Evolutionary conservation across 2,329 filamentous ascomycete genomes (phyloP).

Genomic region (Pseudogymnoascus sp.): DNA sequence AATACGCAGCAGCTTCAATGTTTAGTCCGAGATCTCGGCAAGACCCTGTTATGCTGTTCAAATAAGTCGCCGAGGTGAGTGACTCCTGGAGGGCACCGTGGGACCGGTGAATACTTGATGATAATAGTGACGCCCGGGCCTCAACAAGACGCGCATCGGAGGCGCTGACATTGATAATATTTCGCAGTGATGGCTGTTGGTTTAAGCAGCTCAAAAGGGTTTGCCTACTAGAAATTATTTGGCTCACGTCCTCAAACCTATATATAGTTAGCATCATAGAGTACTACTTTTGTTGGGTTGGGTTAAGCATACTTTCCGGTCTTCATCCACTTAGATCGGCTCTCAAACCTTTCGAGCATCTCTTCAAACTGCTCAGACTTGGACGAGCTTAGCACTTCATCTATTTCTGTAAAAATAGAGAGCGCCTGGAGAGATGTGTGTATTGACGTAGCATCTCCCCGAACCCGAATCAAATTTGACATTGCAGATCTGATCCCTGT

Average conservation of each 20-base stretch:
- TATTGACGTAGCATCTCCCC: slow-evolving; percentile 43
- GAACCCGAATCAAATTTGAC: slow-evolving; percentile 43
- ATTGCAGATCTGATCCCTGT: slow-evolving; percentile 56
- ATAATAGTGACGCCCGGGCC: slow-evolving; percentile 66
- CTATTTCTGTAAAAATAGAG: slow-evolving; percentile 71
- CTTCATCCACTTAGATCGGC: slow-evolving; percentile 70
- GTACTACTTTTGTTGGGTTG: slow-evolving; percentile 15
- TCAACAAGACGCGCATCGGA: slow-evolving; percentile 63
- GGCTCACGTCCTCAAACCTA: slow-evolving; percentile 69
- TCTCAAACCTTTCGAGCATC: slow-evolving; percentile 55
- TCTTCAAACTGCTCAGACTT: slow-evolving; percentile 53
- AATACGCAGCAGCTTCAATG: slow-evolving; percentile 67
- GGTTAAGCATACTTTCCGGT: slow-evolving; percentile 59
- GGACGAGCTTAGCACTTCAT: slow-evolving; percentile 61
- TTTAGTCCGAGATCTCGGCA: slow-evolving; percentile 65
- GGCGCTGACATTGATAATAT: slow-evolving; percentile 51
- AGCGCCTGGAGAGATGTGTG: slow-evolving; percentile 53
- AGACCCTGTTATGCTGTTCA: slow-evolving; percentile 67
- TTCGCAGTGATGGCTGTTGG: slow-evolving; percentile 56
- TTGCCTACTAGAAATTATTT: slow-evolving; percentile 74
- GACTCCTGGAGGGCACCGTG: slow-evolving; percentile 82
- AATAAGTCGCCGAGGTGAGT: slow-evolving; percentile 71
- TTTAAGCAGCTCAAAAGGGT: slow-evolving; percentile 75
- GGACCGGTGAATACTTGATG: slow-evolving; percentile 67
- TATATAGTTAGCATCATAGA: slow-evolving; percentile 29